phyloP scores from a whole-genome alignment of 2,329 filamentous ascomycete species.

The Helminthosporium solani region DNA sequence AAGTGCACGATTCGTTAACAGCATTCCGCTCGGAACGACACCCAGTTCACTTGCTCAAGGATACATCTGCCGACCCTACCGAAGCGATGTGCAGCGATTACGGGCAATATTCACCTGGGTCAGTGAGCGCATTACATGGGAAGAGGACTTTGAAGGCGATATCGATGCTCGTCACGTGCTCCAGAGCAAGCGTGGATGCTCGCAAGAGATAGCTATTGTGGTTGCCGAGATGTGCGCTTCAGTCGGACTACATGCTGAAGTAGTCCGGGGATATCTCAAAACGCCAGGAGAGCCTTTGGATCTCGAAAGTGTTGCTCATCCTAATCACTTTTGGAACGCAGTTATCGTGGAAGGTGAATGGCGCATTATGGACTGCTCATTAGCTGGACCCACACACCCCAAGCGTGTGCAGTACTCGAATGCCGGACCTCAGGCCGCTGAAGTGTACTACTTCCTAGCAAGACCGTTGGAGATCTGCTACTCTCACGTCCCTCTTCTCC shows the following conservation, averaged over 20 bases:
- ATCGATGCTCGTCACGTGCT: constrained; percentile 82
- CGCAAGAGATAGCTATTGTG: constrained; percentile 84
- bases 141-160: constrained; percentile 87
- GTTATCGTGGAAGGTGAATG: constrained; percentile 92
- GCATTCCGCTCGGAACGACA: constrained; percentile 77
- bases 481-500: constrained; percentile 87
- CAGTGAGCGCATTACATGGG: constrained; percentile 91
- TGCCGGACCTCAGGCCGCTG: constrained; percentile 67
- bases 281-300: constrained; percentile 75
- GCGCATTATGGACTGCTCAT: constrained; percentile 92
- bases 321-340: constrained; percentile 98
- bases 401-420: constrained; percentile 75
- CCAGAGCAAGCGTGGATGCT: constrained; percentile 77
- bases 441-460: constrained; percentile 91
- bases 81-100: constrained; percentile 88
- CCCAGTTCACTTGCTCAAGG: constrained; percentile 81
- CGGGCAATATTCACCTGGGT: constrained; percentile 98
- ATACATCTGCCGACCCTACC: constrained; percentile 90
- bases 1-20: constrained; percentile 86
- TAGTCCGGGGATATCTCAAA: constrained; percentile 89
- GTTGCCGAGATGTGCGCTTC: constrained; percentile 93
- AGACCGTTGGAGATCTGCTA: constrained; percentile 89
- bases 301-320: constrained; percentile 74
- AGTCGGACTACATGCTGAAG: constrained; percentile 82
- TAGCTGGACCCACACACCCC: constrained; percentile 89